Percentiles rank a stretch among this genome's conserved stretches.
phyloP scores from a whole-genome alignment of 495 filamentous ascomycete genomes.

The Podospora pseudopauciseta region DNA sequence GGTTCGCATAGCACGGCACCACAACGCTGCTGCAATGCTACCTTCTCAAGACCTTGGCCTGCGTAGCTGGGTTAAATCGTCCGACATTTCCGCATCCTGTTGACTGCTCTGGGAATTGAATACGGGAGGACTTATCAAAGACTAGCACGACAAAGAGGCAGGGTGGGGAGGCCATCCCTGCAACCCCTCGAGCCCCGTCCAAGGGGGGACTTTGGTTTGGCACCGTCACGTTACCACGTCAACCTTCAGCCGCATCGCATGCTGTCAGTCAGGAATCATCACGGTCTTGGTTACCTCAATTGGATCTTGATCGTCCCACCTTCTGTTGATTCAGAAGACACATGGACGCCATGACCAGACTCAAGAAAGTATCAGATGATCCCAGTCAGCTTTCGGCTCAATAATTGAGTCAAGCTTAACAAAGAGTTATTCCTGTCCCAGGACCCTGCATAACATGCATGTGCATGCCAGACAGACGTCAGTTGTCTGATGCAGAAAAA shows the following conservation, averaged over 20 bases:
- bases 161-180: background rate
- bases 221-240: background rate
- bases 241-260: background rate
- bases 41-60: slow-evolving; percentile 1
- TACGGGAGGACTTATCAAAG: background rate
- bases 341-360: background rate
- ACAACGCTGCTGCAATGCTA: slow-evolving; percentile 14
- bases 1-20: background rate
- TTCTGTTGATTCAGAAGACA: background rate
- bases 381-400: background rate
- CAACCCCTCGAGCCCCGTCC: background rate
- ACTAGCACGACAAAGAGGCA: background rate
- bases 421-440: background rate
- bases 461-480: background rate
- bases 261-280: background rate
- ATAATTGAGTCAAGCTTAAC: background rate
- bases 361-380: background rate
- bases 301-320: background rate
- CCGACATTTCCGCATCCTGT: background rate
- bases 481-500: background rate
- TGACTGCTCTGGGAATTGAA: slow-evolving; percentile 7
- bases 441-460: background rate
- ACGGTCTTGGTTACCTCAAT: background rate
- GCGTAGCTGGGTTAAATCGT: slow-evolving; percentile 9
- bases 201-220: background rate